Evolutionary conservation across 1,284 basidiomycete species (phyloP), one percentile per base, ranked within the genome.

Genomic region (Cutaneotrichosporon curvatum): DNA sequence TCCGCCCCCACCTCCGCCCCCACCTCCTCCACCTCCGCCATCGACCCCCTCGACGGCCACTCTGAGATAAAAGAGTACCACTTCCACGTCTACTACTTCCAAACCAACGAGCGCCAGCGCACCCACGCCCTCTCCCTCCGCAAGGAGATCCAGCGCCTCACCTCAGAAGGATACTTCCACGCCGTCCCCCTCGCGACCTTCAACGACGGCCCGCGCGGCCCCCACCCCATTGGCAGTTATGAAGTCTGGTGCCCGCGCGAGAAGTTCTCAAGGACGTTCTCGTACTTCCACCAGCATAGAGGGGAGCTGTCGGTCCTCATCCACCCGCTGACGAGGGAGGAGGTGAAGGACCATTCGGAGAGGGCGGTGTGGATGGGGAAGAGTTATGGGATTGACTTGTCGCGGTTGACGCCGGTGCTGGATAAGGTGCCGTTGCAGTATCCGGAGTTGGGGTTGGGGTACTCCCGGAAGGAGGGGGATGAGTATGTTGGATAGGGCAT

Each of bases 51-150:
- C 33, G 41, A 43, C 41, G 41, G 41, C 34, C 41, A 43, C 33
- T 32, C 22, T 22, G 41, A 43, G n/a, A 18, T 43, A 1, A 43
- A 43, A 20, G 41, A 43, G 23, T 36, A 19, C 33, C 41, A 43
- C 23, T 43, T 43, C 23, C 41, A 43, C 41, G 41, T 43, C 41
- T 43, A 43, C 41, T 43, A 35, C 21, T 36, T 36, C 41, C 41
- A 43, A 16, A 25, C 21, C 22, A 43, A 43, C 41, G 33, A 21
- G 22, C 21, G n/a, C n/a, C 18, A 18, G 15, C 41, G 41, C 22
- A 10, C 41, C 22, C 21, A n/a, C n/a, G 41, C 41, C 8, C 41
- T 43, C 22, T 5, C 33, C 16, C 41, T 43, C 20, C 41, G 41
- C 16, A 34, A 43, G 33, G 41, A 43, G n/a, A 30, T 43, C 14